Conservation (phyloP, 768 basidiomycete species). For the Lactarius akahatsu region DNA sequence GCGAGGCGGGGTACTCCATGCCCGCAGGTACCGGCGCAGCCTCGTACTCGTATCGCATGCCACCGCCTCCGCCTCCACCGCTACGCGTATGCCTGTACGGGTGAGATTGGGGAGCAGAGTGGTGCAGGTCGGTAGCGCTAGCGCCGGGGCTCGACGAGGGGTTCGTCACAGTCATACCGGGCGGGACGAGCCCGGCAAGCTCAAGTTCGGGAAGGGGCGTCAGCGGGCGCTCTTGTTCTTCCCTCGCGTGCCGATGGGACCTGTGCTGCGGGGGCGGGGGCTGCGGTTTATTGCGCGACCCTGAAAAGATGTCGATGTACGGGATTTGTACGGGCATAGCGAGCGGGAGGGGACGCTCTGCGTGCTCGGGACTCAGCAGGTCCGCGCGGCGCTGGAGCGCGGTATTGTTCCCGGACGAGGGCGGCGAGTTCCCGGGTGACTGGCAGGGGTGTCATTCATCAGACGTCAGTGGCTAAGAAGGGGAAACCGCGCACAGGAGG, state of each 20-base stretch:
- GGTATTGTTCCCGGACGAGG: constrained; percentile 24
- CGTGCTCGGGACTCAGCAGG: constrained; percentile 36
- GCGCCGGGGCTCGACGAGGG: not conserved
- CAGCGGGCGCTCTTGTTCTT: constrained; percentile 6
- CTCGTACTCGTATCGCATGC: constrained; percentile 16
- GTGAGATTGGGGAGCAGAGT: not conserved
- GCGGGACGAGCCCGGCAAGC: constrained; percentile 2
- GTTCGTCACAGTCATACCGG: constrained; percentile 6
- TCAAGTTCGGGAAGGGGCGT: constrained; percentile 18
- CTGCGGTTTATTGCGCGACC: constrained; percentile 7
- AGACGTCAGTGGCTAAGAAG: not conserved
- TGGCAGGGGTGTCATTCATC: constrained; percentile 8
- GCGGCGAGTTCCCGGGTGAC: constrained; percentile 31
- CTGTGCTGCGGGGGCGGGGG: not conserved
- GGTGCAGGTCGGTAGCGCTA: not conserved
- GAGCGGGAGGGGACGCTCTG: constrained; percentile 27
- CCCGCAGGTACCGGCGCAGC: constrained; percentile 24
- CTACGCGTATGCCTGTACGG: constrained; percentile 1
- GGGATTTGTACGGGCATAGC: constrained; percentile 1
- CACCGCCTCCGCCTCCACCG: not conserved
- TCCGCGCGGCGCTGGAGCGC: constrained; percentile 28
- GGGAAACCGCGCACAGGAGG: constrained; percentile 21
- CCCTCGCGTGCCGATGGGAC: not conserved
- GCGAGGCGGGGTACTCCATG: constrained; percentile 26
- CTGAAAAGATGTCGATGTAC: not conserved